These are phyloP conservation scores for Clarireedia monteithiana DNA, from an alignment of 2,329 filamentous ascomycete genomes.

Conservation along the genomic window DNA sequence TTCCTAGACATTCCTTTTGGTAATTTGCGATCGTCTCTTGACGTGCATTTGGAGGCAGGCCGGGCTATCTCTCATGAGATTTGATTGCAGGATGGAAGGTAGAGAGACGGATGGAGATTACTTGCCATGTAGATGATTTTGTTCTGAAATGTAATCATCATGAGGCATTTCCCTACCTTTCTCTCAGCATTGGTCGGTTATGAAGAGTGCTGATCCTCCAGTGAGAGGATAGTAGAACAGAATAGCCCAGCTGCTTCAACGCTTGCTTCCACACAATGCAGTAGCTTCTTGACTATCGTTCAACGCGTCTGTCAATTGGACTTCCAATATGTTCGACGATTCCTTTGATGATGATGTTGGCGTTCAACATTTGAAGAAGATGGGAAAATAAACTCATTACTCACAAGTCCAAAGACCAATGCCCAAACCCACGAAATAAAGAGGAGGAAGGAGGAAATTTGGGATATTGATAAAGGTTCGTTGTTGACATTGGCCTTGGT, in stretches of 20 bases:
- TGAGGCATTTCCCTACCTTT: slow-evolving; percentile 46
- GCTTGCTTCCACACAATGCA: neutral
- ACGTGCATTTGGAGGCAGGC: slow-evolving; percentile 62
- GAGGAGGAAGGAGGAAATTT: slow-evolving; percentile 38
- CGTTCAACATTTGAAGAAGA: neutral
- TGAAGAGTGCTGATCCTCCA: neutral
- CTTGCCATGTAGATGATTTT: slow-evolving; percentile 10
- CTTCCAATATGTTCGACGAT: neutral
- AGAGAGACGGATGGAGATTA: neutral
- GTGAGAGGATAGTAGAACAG: neutral
- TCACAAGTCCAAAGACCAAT: slow-evolving; percentile 50
- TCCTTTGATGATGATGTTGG: neutral
- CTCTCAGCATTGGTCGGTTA: neutral
- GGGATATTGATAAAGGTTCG: slow-evolving; percentile 17
- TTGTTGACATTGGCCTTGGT: slow-evolving; percentile 5
- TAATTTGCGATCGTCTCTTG: slow-evolving; percentile 61
- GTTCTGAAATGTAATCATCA: slow-evolving; percentile 9
- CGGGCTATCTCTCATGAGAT: slow-evolving; percentile 59
- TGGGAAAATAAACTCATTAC: neutral
- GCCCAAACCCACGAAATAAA: slow-evolving; percentile 58
- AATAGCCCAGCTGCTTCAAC: neutral
- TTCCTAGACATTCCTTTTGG: slow-evolving; percentile 45
- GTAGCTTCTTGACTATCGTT: no score
- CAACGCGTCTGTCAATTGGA: neutral
- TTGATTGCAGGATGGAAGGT: neutral